phyloP scores from a whole-genome alignment of 2,329 filamentous ascomycete genomes.

The Cladosporium sp. region DNA sequence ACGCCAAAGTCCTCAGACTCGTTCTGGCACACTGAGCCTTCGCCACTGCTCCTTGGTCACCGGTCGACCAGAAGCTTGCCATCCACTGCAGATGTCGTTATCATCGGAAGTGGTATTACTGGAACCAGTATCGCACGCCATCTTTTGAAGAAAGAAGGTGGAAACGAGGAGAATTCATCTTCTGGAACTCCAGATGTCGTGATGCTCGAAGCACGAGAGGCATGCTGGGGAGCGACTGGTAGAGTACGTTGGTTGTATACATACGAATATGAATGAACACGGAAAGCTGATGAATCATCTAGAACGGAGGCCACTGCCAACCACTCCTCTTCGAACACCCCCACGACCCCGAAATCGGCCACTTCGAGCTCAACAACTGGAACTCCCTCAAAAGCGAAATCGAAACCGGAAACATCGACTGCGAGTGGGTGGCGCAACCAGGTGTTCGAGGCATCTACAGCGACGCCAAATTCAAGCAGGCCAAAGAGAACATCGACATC shows the following conservation, averaged over 20 bases:
- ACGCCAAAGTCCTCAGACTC: slow-evolving; percentile 44
- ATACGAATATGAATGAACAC: background rate
- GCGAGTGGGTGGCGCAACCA: slow-evolving; percentile 66
- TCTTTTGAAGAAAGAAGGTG: slow-evolving; percentile 25
- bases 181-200: slow-evolving; percentile 54
- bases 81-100: slow-evolving; percentile 63
- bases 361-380: slow-evolving; percentile 73
- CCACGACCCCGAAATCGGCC: slow-evolving; percentile 57
- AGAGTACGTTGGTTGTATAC: slow-evolving; percentile 53
- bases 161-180: background rate
- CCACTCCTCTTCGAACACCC: slow-evolving; percentile 64
- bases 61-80: slow-evolving; percentile 66
- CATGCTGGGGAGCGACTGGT: slow-evolving; percentile 82
- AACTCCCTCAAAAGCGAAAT: slow-evolving; percentile 60
- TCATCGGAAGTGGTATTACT: slow-evolving; percentile 75
- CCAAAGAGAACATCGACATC: slow-evolving; percentile 51
- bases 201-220: slow-evolving; percentile 76
- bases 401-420: slow-evolving; percentile 58
- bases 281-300: background rate
- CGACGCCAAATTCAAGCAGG: slow-evolving; percentile 55
- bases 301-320: slow-evolving; percentile 67
- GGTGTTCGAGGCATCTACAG: slow-evolving; percentile 67
- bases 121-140: slow-evolving; percentile 70
- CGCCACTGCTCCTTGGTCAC: slow-evolving; percentile 64
- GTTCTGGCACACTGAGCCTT: slow-evolving; percentile 74